Base-by-base conservation (phyloP, 164 flowering plant species). In the Houttuynia cordata region DNA sequence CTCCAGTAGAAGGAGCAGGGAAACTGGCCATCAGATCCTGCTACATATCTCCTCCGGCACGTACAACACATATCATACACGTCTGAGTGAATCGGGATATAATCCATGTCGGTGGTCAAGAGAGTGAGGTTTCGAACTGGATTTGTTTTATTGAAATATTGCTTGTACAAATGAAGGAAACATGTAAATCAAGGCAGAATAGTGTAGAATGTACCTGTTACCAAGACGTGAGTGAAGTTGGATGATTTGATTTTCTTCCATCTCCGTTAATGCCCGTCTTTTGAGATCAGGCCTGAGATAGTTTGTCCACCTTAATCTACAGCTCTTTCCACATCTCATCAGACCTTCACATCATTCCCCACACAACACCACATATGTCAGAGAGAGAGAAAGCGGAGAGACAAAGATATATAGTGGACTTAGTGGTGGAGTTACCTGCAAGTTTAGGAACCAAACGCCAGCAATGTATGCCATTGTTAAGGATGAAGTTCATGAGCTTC, bases 271-370 rank as follows among this genome's bases (percentile, higher is more conserved):
- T 8, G 73, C 78, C 1, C 88, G 91, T 74, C 95, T 74, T 68
- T 87, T 84, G 45, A 86, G 83, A 64, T 84, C 93, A 0, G 93
- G 93, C 59, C 93, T 72, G 8, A 86, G 75, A 77, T 86, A 86
- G 65, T 86, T 86, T 41, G 84, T 83, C 92, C 92, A 86, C 72
- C 92, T 79, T 53, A 86, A 57, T 66, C 93, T 77, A 63, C 93
- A 86, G 59, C 93, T 86, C 75, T 86, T 86, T 41, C 93, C 93
- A 74, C 95, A 87, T 66, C 95, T 80, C 69, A 79, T 55, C 70
- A 84, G 68, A 60, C 91, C 91, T 84, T 62, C 74, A 66, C 45
- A 54, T 3, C 10, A 51, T 24, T 20, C 42, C 24, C 55, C 47
- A 39, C 37, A 2, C 53, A 54, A 2, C 54, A 45, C 14, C 17